These are phyloP conservation scores for Coemansia sp. DNA, from an alignment of 192 early-diverging fungal genomes.

Conservation along the genomic window DNA sequence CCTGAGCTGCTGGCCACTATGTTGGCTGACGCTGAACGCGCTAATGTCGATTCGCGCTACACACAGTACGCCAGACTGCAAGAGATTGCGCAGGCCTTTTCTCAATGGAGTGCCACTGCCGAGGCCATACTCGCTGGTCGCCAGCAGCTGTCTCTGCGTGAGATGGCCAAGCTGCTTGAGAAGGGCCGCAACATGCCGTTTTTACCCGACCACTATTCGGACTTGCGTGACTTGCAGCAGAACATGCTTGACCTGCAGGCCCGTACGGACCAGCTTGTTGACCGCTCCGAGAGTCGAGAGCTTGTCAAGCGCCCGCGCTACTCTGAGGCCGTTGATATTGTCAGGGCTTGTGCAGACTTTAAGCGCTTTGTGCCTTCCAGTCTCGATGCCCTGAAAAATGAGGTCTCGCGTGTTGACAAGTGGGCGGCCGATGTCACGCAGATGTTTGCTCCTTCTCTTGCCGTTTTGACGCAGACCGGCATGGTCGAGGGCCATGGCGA, in stretches of 20 bases:
- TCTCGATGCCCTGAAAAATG: slow-evolving; percentile 6
- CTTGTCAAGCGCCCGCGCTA: slow-evolving; percentile 34
- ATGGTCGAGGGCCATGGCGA: too few relatives aligned
- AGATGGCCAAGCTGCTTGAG: slow-evolving; percentile 30
- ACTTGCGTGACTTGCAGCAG: slow-evolving; percentile 21
- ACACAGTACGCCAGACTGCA: slow-evolving; percentile 7
- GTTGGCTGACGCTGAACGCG: slow-evolving; percentile 11
- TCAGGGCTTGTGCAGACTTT: slow-evolving; percentile 13
- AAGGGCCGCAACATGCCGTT: slow-evolving; percentile 32
- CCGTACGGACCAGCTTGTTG: slow-evolving; percentile 20
- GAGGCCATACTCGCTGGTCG: slow-evolving; percentile 8
- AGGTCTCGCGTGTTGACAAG: slow-evolving; percentile 8
- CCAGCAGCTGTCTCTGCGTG: slow-evolving; percentile 12
- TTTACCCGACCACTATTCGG: slow-evolving; percentile 15
- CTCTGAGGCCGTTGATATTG: slow-evolving; percentile 11
- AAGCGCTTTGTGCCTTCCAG: slow-evolving; percentile 30
- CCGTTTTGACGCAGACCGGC: background rate
- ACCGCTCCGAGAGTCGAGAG: slow-evolving; percentile 11
- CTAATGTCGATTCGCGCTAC: slow-evolving; percentile 1
- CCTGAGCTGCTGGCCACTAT: background rate
- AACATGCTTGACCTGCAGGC: slow-evolving; percentile 34
- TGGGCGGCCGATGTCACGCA: slow-evolving; percentile 16
- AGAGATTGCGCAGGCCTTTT: background rate
- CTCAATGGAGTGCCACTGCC: slow-evolving; percentile 16
- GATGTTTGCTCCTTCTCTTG: slow-evolving; percentile 25